Evolutionary conservation across 768 basidiomycete species (phyloP), one percentile per base, ranked within the genome.

Genomic region (Lentinula aciculospora): DNA sequence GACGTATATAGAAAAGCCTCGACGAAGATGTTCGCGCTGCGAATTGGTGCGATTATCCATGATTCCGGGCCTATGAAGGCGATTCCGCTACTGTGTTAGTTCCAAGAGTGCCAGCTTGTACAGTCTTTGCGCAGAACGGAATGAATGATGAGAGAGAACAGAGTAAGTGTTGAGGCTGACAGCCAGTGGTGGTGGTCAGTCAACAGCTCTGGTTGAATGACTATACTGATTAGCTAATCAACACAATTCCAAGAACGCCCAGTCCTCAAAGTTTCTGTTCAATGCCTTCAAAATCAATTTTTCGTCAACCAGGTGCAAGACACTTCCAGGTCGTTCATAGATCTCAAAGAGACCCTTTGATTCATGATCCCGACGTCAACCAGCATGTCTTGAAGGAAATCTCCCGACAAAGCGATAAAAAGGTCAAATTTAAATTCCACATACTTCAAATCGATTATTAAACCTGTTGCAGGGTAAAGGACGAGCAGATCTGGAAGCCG

Each of bases 241-340:
- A 61, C 21, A 55, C 23, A 34, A 37, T 17, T 39, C 19, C 36
- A 23, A 29, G 13, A 17, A 23, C 19, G 42, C 29, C 29, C 25
- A 27, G 21, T 29, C 15, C 25, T 46, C 15, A 17, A 8, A 25
- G 53, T 28, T 47, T 29, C 29, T 27, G 23, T 15, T 31, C 59
- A 64, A 92, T 92, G 89, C 80, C 89, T 37, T 75, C 79, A 63
- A 92, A 88, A 74, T 95, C 94, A 13, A 81, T 94, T 62, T 99
- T 92, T 76, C 85, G 93, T 59, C 87, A 86, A 63, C 91, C 96
- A 7, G 92, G 91, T 21, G 86, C 89, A 56, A 85, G 87, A 66
- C 95, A 98, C 68, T 98, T 96, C 65, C 95, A 98, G 74, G 89
- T 99, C 37, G 95, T 99, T 21, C 94, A 98, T 69, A 82, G 97